Conservation (phyloP, 2,329 filamentous ascomycete genomes). For the Aciculosporium take region DNA sequence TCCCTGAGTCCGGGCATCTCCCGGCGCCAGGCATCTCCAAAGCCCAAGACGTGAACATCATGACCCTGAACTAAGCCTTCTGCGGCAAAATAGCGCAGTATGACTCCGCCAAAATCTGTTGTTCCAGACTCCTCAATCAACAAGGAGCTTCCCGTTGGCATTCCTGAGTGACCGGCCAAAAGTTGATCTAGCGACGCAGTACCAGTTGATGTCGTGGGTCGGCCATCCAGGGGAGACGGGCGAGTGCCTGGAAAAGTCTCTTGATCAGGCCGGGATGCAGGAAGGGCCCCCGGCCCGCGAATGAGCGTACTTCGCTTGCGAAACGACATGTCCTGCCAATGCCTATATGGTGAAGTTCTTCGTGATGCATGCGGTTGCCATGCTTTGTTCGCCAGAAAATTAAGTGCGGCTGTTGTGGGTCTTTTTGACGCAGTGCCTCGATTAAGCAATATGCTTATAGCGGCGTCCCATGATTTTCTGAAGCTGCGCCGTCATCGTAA, state of each 20-base stretch:
- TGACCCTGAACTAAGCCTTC: conserved; percentile 90
- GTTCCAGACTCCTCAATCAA: conserved; percentile 81
- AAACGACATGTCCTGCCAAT: conserved; percentile 34
- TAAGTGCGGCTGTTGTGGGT: not conserved
- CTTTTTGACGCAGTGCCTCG: conserved; percentile 11
- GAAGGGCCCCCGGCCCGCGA: conserved; percentile 15
- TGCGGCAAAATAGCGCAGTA: conserved; percentile 80
- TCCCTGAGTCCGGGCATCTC: conserved; percentile 61
- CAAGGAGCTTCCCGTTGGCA: conserved; percentile 67
- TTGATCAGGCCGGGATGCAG: conserved; percentile 18
- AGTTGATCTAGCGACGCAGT: conserved; percentile 73
- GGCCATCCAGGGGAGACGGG: conserved; percentile 78
- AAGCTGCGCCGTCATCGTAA: not conserved
- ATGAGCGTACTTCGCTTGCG: conserved; percentile 42
- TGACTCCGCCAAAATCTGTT: conserved; percentile 78
- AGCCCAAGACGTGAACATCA: conserved; percentile 69
- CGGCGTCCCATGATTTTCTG: not conserved
- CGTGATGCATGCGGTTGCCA: too few species aligned
- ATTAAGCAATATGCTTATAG: conserved; percentile 10
- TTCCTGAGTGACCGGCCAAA: conserved; percentile 72
- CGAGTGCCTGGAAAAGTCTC: conserved; percentile 41
- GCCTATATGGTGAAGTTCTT: not conserved
- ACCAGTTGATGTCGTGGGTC: conserved; percentile 80
- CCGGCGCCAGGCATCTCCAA: conserved; percentile 65
- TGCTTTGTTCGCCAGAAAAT: too few species aligned